phyloP scores from a whole-genome alignment of 306 rosid species.

The Lablab purpureus region DNA sequence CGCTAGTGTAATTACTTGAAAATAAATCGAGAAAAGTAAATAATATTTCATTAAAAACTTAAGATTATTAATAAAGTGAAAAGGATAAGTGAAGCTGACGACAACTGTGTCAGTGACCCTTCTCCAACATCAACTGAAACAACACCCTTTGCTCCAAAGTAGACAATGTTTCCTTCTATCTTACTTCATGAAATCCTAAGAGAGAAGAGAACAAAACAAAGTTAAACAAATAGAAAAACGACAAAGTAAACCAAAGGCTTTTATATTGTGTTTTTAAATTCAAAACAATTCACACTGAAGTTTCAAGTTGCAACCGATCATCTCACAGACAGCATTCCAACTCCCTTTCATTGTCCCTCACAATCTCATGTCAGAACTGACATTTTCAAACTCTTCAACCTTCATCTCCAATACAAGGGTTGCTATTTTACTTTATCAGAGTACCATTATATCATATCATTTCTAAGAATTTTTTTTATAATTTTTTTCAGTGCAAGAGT shows the following conservation, averaged over 20 bases:
- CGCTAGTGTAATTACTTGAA: too few relatives aligned
- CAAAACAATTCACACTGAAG: background rate
- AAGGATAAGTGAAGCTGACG: background rate
- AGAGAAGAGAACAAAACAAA: conserved; percentile 3
- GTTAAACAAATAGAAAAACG: background rate
- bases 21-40: too few relatives aligned
- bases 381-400: background rate
- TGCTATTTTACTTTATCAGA: too few relatives aligned
- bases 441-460: too few relatives aligned
- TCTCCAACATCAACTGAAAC: background rate
- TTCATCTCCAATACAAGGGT: too few relatives aligned
- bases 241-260: background rate
- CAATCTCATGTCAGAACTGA: background rate
- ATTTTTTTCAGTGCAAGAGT: too few relatives aligned
- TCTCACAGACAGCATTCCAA: background rate
- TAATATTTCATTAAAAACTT: too few relatives aligned
- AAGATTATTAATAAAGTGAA: background rate
- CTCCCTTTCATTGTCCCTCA: background rate
- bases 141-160: background rate
- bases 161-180: background rate
- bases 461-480: too few relatives aligned
- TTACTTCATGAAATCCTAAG: background rate
- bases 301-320: background rate
- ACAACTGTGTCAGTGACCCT: background rate
- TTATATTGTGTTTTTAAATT: background rate